Base-by-base conservation (phyloP, 805 yeast species). In the Clavispora santaluciae region DNA sequence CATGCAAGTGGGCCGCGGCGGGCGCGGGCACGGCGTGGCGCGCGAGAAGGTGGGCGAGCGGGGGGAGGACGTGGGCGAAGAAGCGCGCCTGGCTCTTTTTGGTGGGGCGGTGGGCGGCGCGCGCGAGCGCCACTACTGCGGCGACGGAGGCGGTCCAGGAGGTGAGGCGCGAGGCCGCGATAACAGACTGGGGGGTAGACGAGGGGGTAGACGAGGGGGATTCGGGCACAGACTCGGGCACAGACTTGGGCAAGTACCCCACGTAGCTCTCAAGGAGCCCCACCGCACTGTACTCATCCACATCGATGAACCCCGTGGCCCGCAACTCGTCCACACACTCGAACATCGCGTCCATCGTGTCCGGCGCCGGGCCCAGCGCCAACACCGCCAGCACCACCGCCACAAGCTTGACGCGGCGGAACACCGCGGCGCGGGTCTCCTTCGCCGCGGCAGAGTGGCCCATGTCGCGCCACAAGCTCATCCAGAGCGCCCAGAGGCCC, bases 401-500 rank as follows among this genome's bases (percentile, higher is more conserved):
- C 9, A 60, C 46, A 22, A 51, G 38, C 40, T 51, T 57, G 30
- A 61, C 54, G 33, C 63, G 66, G 38, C 71, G 69, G 43, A 77
- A 64, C 1, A 62, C 44, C 39, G 60, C 65, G 36, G 66, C 64
- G 46, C 79, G 72, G 33, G 60, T 40, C 36, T 54, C 45, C 22
- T 39, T 42, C 22, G 41, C 40, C 10, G 34, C 46, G 12, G 53
- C 49, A n/a, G 62, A 59, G 2, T 47, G 39, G 6, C 53, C 49
- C 18, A 70, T 48, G 0, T 40, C 22, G 0, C 29, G 20, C 78
- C 79, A 77, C 39, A 65, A 56, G 13, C 53, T 52, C 38, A 56
- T 54, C 49, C 79, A 72, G 8, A 81, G 57, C 10, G 45, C 42
- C 91, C 91, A 84, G 2, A 75, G 59, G 2, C 56, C 51, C 1